Base-by-base conservation (phyloP, 83 land plant genomes). In the Thuja plicata region DNA sequence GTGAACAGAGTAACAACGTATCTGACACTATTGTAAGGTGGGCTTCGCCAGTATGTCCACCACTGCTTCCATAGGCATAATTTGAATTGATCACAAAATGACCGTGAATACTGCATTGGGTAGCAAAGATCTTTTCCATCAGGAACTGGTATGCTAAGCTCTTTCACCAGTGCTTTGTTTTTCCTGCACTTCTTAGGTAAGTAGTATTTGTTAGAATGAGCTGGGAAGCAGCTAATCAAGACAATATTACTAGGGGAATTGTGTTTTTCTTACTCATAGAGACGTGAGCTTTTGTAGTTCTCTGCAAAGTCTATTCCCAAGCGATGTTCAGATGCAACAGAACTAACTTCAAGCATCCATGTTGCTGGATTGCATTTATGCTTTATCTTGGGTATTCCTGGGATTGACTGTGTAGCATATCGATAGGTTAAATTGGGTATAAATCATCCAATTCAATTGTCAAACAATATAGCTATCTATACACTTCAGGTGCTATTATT, bases 1-100 rank as follows among this genome's bases (percentile, higher is more conserved):
- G 87, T 54, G 45, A 89, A 50, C 15, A 90, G 41, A 7, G 93
- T 92, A 50, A 93, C 89, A 62, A 88, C 89, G 41, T 88, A 89
- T 55, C 95, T 90, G 74, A 92, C 91, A 40, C 83, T 91, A 85
- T 94, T 94, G 88, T 94, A 93, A 37, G 88, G 48, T 38, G 95
- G 95, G 55, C 92, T 93, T 66, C 93, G 92, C 95, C 95, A 94
- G 70, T 94, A 94, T 16, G 94, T 90, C 85, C 80, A 84, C 74
- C 89, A 81, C 78, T 94, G 94, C 88, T 94, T 94, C 95, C 95
- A 94, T 27, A 94, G 86, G 88, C 94, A 93, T 5, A 92, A 90
- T 55, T 86, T 70, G 71, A 93, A 89, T 87, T 94, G 95, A 32
- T 66, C 90, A 17, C 21, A 86, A 3, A 46, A 48, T n/a, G 89